A percentile compares a stretch with the other conserved stretches of the same genome.
Evolutionary conservation across 495 filamentous ascomycete species (phyloP).

Genomic region (Ramalina peruviana): DNA sequence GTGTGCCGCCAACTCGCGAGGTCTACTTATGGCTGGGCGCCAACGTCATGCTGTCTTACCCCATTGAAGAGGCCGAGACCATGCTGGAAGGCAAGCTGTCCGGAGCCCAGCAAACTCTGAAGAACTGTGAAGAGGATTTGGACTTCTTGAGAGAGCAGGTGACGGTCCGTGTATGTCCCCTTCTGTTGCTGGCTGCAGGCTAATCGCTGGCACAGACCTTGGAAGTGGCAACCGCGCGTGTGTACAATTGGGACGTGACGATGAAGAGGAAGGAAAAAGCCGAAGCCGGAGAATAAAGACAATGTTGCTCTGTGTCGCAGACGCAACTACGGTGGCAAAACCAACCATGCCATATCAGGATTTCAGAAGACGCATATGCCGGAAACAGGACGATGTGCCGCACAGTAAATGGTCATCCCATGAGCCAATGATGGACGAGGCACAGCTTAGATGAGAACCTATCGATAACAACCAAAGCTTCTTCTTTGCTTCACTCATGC

Average conservation of each 20-base stretch:
- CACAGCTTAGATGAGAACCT: too few relatives aligned
- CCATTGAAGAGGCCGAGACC: constrained; percentile 68
- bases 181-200: neutral
- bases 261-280: constrained; percentile 83
- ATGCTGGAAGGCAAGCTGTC: constrained; percentile 65
- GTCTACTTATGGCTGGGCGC: constrained; percentile 96
- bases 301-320: constrained; percentile 5
- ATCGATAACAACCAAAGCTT: too few relatives aligned
- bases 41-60: constrained; percentile 95
- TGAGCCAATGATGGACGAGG: too few relatives aligned
- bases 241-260: constrained; percentile 98
- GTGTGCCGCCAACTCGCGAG: constrained; percentile 70
- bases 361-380: too few relatives aligned
- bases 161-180: constrained; percentile 44
- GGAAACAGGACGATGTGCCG: too few relatives aligned
- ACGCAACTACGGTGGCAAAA: neutral
- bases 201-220: constrained; percentile 50
- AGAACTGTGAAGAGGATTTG: constrained; percentile 87
- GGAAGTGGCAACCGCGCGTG: constrained; percentile 86
- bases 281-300: constrained; percentile 37
- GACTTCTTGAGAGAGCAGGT: constrained; percentile 96
- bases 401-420: too few relatives aligned
- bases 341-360: too few relatives aligned
- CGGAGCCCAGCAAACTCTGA: constrained; percentile 63
- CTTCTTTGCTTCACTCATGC: too few relatives aligned